Percentiles rank a stretch among this genome's conserved stretches.
These are phyloP conservation scores for Eudorina sp. DNA, from an alignment of 139 green algal genomes.

Conservation along the genomic window DNA sequence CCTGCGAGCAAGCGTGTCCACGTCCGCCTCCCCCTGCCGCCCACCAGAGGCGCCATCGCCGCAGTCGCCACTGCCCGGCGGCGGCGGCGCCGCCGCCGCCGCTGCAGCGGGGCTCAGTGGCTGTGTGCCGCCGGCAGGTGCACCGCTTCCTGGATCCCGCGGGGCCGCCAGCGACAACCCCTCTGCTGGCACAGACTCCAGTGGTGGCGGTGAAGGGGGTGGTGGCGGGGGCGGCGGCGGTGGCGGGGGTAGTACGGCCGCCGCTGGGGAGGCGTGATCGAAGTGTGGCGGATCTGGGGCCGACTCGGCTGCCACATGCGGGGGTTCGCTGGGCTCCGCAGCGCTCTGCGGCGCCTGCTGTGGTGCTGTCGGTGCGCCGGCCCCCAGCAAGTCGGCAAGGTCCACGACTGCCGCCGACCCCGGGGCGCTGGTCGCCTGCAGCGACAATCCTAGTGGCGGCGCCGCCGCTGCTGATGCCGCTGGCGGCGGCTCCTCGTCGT, in stretches of 20 bases:
- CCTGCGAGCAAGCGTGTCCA: conserved; percentile 12
- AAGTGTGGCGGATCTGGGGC: no score
- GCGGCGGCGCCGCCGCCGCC: neutral
- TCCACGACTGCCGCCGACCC: neutral
- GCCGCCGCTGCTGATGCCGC: neutral
- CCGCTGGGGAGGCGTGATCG: no score
- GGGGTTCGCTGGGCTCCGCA: no score
- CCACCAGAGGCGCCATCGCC: neutral
- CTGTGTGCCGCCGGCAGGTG: no score
- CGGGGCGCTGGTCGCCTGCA: neutral
- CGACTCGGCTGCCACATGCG: no score
- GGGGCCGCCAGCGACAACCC: no score
- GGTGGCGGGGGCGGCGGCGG: neutral
- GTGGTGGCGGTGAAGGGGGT: neutral
- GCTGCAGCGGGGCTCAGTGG: neutral
- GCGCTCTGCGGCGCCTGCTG: no score
- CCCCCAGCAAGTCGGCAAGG: neutral
- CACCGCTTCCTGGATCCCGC: no score
- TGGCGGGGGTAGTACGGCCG: no score
- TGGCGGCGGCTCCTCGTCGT: neutral
- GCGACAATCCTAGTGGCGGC: no score
- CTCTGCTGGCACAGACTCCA: no score
- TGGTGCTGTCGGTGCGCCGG: no score
- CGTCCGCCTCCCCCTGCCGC: neutral
- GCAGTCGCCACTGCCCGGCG: neutral